Evolutionary conservation across 805 yeast genomes (phyloP), one percentile per base, ranked within the genome.

Genomic region (Ogataea glucozyma): DNA sequence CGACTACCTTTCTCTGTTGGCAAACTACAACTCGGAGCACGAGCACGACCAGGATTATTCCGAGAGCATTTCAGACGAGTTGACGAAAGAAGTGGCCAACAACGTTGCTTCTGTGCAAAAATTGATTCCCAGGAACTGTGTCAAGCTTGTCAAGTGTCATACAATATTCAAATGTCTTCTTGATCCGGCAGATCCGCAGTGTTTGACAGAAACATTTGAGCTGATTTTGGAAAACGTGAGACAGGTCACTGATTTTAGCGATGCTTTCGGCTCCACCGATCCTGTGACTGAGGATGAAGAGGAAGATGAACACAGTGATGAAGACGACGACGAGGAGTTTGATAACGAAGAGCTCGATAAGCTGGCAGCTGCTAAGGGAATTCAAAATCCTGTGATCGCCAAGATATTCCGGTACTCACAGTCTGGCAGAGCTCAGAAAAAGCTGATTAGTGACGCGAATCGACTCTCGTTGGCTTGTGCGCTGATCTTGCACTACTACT

Each of bases 391-490:
- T 11, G 26, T 38, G 3, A 48, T 52, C 14, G 36, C 44, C 18
- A 50, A 49, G 18, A 48, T 52, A 16, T 51, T 36, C 39, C 45
- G 37, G n/a, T 48, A 43, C 26, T 40, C 51, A 1, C 49, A 48
- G 36, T 22, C 41, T 9, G 31, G 32, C 11, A 39, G 38, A 30
- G 46, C 48, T 8, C 50, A 44, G 12, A 18, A 40, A 6, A 43
- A 41, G 22, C 45, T 60, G 13, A 47, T 62, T 6, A 44, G 58
- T 12, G 58, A 60, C 32, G 67, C 61, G 30, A 60, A 59, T 31
- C 51, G 65, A 41, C 38, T 64, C 8, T 52, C 61, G 4, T 45
- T 64, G 31, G 52, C 64, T 1, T 62, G 67, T 41, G 51, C 60
- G 1, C 41, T 62, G 33, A 59, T 64, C 16, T 23, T 61, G 17